These are phyloP conservation scores for Scheffersomyces cryptocercus DNA, from an alignment of 1,139 yeast genomes.

Conservation along the genomic window DNA sequence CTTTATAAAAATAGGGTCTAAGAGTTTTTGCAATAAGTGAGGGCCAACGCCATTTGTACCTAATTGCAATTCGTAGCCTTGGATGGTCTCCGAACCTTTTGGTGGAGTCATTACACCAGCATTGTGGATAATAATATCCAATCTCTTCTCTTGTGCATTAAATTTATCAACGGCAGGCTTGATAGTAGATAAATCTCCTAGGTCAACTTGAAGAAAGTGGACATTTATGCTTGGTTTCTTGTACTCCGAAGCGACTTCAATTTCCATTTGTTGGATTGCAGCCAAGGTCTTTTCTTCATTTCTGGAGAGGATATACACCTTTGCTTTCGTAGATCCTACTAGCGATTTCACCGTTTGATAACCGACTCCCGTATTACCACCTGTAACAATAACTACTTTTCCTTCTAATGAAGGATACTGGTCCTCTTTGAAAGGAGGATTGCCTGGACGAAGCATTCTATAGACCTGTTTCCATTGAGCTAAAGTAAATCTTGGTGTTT, in stretches of 20 bases:
- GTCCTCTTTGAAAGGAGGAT: conserved; percentile 7
- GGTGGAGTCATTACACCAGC: conserved; percentile 53
- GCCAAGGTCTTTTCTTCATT: conserved; percentile 15
- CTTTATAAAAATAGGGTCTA: conserved; percentile 42
- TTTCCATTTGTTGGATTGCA: conserved; percentile 14
- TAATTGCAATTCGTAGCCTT: conserved; percentile 48
- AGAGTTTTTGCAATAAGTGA: conserved; percentile 44
- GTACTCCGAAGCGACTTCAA: conserved; percentile 10
- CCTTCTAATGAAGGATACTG: conserved; percentile 14
- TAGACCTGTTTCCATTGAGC: neutral
- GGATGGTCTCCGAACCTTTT: conserved; percentile 31
- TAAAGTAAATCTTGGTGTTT: neutral
- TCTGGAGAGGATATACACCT: conserved; percentile 18
- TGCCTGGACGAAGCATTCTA: neutral
- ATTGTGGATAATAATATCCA: conserved; percentile 50
- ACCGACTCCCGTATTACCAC: conserved; percentile 23
- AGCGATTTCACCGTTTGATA: conserved; percentile 10
- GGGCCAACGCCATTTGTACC: conserved; percentile 55
- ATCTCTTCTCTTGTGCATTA: conserved; percentile 18
- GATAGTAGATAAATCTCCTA: conserved; percentile 44
- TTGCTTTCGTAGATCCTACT: conserved; percentile 10
- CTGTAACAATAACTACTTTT: conserved; percentile 22
- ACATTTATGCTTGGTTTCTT: conserved; percentile 3
- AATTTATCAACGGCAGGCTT: conserved; percentile 40
- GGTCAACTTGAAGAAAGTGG: conserved; percentile 32